Percentiles rank a stretch among this genome's conserved stretches.
These are phyloP conservation scores for Colletotrichum cereale DNA, from an alignment of 2,329 filamentous ascomycete genomes.

Conservation along the genomic window DNA sequence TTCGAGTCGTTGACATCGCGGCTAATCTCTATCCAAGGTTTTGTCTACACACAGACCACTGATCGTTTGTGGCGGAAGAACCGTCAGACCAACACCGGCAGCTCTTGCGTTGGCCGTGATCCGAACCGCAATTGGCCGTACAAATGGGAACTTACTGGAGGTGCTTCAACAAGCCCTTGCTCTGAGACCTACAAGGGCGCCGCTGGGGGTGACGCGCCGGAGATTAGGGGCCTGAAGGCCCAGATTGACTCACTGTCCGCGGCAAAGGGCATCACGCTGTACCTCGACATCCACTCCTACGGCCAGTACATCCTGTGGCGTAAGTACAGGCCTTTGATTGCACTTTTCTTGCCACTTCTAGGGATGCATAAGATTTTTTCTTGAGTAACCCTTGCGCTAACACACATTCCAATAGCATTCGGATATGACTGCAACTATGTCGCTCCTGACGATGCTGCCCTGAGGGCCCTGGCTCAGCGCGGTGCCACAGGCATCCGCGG, in stretches of 20 bases:
- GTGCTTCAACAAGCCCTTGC: constrained; percentile 63
- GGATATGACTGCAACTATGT: constrained; percentile 40
- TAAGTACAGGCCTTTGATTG: neutral
- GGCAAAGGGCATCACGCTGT: constrained; percentile 67
- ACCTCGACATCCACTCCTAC: constrained; percentile 76
- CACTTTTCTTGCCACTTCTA: neutral
- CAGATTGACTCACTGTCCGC: constrained; percentile 57
- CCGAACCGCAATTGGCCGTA: constrained; percentile 68
- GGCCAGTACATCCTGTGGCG: constrained; percentile 56
- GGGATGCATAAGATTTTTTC: neutral
- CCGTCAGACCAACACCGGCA: constrained; percentile 53
- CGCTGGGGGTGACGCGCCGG: constrained; percentile 56
- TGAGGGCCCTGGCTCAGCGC: constrained; percentile 21
- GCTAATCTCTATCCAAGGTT: constrained; percentile 48
- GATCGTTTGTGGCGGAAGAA: constrained; percentile 68
- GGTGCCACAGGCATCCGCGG: constrained; percentile 37
- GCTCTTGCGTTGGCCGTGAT: constrained; percentile 61
- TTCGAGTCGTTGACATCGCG: rapidly evolving
- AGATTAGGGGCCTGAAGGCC: constrained; percentile 60
- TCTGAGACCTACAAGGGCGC: constrained; percentile 58
- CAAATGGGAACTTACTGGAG: constrained; percentile 59
- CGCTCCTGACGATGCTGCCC: constrained; percentile 33
- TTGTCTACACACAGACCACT: constrained; percentile 59
- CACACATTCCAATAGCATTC: constrained; percentile 12
- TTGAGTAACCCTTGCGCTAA: neutral